Evolutionary conservation across 306 rosid genomes (phyloP), one percentile per base, ranked within the genome.

Genomic region (Fragaria ananassa): DNA sequence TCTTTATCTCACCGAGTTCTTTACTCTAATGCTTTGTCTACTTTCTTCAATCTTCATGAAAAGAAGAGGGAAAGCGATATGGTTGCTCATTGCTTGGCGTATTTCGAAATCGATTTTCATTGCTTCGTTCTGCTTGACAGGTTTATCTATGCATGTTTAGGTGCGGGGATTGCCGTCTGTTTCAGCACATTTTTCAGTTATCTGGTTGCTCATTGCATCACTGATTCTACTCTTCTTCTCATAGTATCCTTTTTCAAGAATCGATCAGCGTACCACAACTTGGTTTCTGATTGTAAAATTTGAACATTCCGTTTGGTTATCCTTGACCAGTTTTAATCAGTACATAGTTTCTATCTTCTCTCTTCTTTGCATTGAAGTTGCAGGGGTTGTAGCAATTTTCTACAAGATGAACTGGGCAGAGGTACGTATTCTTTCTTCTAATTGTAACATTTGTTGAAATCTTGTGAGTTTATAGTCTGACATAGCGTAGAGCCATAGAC

Each of bases 81-180:
- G n/a, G 19, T 49, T 49, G n/a, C 54, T 50, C 54, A 50, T 15
- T 50, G 54, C 54, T 5, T 45, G 49, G 44, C 10, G 6, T 41
- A 3, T 17, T 12, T 13, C 2, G 41, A 61, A 61, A 6, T 66
- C 9, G 18, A 23, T 45, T 49, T 23, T 25, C 21, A 51, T 70
- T 35, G 58, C 74, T 14, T 8, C 17, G 14, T 80, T 72, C 47
- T 81, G 78, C 29, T 87, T 42, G 76, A 71, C 90, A 88, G 93
- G 90, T 86, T 88, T 79, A 78, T 86, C 68, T 71, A 80, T 60
- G 15, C 80, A 76, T 86, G 83, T 81, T 77, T 86, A 64, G 87
- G 79, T 18, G 74, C 84, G 73, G 90, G 92, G 78, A 88, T 86
- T 31, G 83, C 74, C 18, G 71, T 88, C 58, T 80, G 87, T 89